Percentiles rank a stretch among this genome's conserved stretches.
phyloP scores from a whole-genome alignment of 2,329 filamentous ascomycete species.

The Corinectria fuckeliana region DNA sequence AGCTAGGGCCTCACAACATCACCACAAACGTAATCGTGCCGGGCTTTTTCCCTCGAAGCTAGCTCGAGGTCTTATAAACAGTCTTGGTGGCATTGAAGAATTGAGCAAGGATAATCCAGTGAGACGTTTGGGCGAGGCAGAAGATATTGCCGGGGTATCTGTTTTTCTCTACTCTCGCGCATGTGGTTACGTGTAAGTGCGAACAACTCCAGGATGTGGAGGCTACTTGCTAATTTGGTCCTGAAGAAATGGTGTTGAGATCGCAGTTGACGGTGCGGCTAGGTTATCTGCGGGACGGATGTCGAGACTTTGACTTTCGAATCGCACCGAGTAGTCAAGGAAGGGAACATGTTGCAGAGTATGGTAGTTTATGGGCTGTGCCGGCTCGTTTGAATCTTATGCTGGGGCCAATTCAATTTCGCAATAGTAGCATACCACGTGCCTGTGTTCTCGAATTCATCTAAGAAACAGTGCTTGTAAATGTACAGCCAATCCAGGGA shows the following conservation, averaged over 20 bases:
- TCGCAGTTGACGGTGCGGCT: slow-evolving; percentile 44
- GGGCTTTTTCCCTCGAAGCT: slow-evolving; percentile 75
- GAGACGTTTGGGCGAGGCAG: slow-evolving; percentile 59
- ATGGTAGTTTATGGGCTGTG: too few relatives aligned
- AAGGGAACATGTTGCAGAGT: neutral
- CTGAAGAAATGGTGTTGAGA: slow-evolving; percentile 45
- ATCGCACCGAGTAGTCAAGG: neutral
- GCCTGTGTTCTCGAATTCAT: too few relatives aligned
- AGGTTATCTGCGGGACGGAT: slow-evolving; percentile 39
- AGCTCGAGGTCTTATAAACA: slow-evolving; percentile 68
- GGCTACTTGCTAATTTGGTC: slow-evolving; percentile 2
- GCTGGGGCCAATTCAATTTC: too few relatives aligned
- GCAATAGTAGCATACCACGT: too few relatives aligned
- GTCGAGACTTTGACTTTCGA: slow-evolving; percentile 31
- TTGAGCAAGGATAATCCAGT: slow-evolving; percentile 60
- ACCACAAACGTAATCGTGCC: slow-evolving; percentile 72
- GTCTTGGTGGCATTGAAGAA: slow-evolving; percentile 61
- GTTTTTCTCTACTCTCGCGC: slow-evolving; percentile 63
- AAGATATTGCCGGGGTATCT: slow-evolving; percentile 66
- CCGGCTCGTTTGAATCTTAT: too few relatives aligned
- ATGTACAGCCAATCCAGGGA: too few relatives aligned
- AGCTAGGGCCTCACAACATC: slow-evolving; percentile 69
- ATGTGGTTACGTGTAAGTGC: slow-evolving; percentile 54
- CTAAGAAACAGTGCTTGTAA: too few relatives aligned
- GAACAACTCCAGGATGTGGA: neutral